phyloP scores from a whole-genome alignment of 1,139 yeast species.

The Protomyces pachydermus region DNA sequence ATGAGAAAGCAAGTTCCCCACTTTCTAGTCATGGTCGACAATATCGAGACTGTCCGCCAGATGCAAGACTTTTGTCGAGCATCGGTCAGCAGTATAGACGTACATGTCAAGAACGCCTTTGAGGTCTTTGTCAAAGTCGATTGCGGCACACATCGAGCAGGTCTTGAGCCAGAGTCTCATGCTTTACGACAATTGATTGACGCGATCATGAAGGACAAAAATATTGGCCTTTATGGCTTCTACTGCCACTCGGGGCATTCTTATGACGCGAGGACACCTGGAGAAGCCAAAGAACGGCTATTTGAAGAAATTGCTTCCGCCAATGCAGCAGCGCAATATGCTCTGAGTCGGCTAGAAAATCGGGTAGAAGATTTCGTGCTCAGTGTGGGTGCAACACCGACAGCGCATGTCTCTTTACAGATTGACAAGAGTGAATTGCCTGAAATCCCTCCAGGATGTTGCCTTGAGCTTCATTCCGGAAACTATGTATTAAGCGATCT shows the following conservation, averaged over 20 bases:
- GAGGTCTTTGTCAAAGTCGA: constrained; percentile 37
- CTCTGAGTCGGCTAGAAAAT: constrained; percentile 32
- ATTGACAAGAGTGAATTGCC: constrained; percentile 30
- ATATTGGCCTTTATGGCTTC: constrained; percentile 52
- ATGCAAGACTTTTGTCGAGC: constrained; percentile 47
- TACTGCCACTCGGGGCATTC: constrained; percentile 81
- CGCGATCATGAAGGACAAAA: constrained; percentile 35
- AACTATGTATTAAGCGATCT: constrained; percentile 68
- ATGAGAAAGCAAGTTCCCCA: constrained; percentile 45
- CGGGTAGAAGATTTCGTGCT: constrained; percentile 38
- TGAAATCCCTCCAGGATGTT: constrained; percentile 44
- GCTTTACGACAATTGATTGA: constrained; percentile 40
- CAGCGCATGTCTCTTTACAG: constrained; percentile 57
- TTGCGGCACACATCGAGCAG: constrained; percentile 51
- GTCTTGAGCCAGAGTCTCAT: constrained; percentile 44
- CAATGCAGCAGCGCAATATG: constrained; percentile 48
- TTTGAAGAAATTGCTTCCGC: constrained; percentile 56
- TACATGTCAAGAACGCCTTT: constrained; percentile 30
- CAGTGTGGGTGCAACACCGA: constrained; percentile 79
- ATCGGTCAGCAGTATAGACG: constrained; percentile 31
- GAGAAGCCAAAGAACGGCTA: constrained; percentile 49
- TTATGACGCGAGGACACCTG: constrained; percentile 49
- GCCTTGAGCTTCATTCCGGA: constrained; percentile 72
- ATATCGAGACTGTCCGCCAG: constrained; percentile 45
- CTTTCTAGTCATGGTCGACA: constrained; percentile 60